A percentile compares a stretch with the other conserved stretches of the same genome.
These are phyloP conservation scores for Pyrenophora tritici-repentis DNA, from an alignment of 2,329 filamentous ascomycete genomes.

Conservation along the genomic window DNA sequence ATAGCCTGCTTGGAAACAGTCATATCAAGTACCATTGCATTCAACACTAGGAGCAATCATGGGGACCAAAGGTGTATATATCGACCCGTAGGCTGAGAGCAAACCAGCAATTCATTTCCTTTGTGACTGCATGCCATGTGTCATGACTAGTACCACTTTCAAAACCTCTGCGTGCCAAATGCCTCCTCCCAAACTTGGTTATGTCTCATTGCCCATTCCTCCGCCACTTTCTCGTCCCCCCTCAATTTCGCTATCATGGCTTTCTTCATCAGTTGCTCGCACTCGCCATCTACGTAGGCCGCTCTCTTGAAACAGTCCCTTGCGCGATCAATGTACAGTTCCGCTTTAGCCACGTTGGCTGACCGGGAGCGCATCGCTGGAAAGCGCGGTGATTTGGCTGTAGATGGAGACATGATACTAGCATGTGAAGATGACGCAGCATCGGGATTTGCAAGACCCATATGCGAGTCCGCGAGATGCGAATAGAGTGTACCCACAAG, in stretches of 20 bases:
- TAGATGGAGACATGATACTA: not conserved
- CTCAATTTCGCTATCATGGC: slow-evolving; percentile 73
- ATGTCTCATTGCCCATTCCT: slow-evolving; percentile 46
- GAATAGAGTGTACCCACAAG: slow-evolving; percentile 71
- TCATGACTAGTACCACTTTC: not conserved
- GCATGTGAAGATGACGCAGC: not conserved
- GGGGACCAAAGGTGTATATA: slow-evolving; percentile 28
- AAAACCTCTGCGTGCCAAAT: slow-evolving; percentile 2
- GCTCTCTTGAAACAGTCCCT: slow-evolving; percentile 62
- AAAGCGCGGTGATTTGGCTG: not conserved
- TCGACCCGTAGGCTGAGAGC: slow-evolving; percentile 24
- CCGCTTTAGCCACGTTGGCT: slow-evolving; percentile 36
- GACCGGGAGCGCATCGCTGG: slow-evolving; percentile 21
- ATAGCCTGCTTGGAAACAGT: slow-evolving; percentile 4
- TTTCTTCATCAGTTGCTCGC: slow-evolving; percentile 82
- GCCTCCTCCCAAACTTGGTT: slow-evolving; percentile 44
- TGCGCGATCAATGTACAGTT: slow-evolving; percentile 45
- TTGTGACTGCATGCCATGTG: slow-evolving; percentile 26
- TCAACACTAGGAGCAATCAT: slow-evolving; percentile 6
- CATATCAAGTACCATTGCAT: slow-evolving; percentile 4
- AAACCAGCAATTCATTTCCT: slow-evolving; percentile 41
- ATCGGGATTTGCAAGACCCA: slow-evolving; percentile 71
- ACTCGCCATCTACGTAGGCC: slow-evolving; percentile 71
- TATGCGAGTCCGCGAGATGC: slow-evolving; percentile 74
- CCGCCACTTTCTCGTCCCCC: slow-evolving; percentile 49